Evolutionary conservation across 176 grass and related monocot genomes (phyloP), one percentile per base, ranked within the genome.

Genomic region (sorghum (Sorghum bicolor)): DNA sequence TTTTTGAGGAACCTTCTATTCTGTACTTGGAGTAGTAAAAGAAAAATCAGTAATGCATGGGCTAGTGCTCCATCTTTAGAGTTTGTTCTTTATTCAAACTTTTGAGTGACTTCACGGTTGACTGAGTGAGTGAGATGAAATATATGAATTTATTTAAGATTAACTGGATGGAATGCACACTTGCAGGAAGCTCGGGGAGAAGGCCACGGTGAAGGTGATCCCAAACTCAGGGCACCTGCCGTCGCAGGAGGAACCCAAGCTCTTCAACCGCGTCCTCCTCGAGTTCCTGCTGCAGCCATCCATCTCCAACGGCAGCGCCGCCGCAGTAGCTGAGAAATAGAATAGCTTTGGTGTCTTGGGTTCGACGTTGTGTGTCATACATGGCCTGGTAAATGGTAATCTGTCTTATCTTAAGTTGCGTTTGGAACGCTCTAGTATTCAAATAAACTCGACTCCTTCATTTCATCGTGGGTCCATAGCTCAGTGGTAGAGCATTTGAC

Each of bases 401-500:
- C 45, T 48, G 45, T 48, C 16, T 50, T 50, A 15, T 48, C 15
- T 50, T 50, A 17, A 48, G 3, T 5, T 48, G 14, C 45, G 17
- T 48, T 48, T 34, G n/a, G n/a, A n/a, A n/a, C n/a, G n/a, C n/a
- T n/a, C n/a, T n/a, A n/a, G n/a, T n/a, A n/a, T n/a, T n/a, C n/a
- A n/a, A 4, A 44, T 13, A 44, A 13, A 44, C n/a, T n/a, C n/a
- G n/a, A n/a, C n/a, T n/a, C n/a, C n/a, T n/a, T n/a, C n/a, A n/a
- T n/a, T n/a, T n/a, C n/a, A 44, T 3, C 41, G 3, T 2, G 92
- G 92, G 89, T 91, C 87, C 92, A 89, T 91, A 91, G 89, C 89
- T 94, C 89, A 98, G 96, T 93, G 92, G 93, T 98, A 98, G 92
- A 95, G 96, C 96, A 98, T 91, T 98, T 95, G 91, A 98, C 93